Conservation (phyloP, 495 filamentous ascomycete species). For the Mycothermus thermophilus region DNA sequence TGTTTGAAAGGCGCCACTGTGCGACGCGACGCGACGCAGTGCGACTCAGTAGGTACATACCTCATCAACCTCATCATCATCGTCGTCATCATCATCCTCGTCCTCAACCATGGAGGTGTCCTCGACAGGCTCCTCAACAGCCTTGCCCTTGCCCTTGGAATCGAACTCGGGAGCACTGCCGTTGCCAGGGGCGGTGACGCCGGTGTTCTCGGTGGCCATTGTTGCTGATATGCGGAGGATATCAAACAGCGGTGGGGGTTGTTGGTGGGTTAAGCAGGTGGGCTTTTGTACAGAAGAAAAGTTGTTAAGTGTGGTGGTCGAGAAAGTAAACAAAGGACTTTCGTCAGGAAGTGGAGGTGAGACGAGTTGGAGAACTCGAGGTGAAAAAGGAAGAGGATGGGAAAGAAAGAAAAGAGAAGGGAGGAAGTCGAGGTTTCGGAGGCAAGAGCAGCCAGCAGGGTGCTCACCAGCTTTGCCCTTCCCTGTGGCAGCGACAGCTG, state of each 20-base stretch:
- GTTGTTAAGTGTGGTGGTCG: too few species aligned
- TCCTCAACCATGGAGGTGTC: conserved; percentile 59
- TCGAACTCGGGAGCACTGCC: conserved; percentile 18
- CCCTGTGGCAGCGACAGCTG: too few species aligned
- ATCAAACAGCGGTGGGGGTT: too few species aligned
- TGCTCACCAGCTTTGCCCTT: too few species aligned
- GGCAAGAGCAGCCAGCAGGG: conserved; percentile 9
- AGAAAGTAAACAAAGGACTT: too few species aligned
- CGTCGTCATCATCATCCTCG: conserved; percentile 44
- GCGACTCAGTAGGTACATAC: conserved; percentile 27
- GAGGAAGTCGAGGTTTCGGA: conserved; percentile 4
- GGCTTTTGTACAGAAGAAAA: too few species aligned
- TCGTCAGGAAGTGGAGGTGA: neutral
- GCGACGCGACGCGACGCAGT: conserved; percentile 2
- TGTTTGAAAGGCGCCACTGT: neutral
- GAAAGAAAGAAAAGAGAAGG: conserved; percentile 1
- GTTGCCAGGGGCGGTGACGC: conserved; percentile 18
- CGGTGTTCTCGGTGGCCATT: conserved; percentile 27
- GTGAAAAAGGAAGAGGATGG: neutral
- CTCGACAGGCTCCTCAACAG: conserved; percentile 23
- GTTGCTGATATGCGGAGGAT: conserved; percentile 8
- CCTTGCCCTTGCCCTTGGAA: conserved; percentile 45
- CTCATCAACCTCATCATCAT: conserved; percentile 48
- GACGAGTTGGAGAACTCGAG: neutral
- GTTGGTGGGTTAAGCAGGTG: too few species aligned